Evolutionary conservation across 805 yeast genomes (phyloP).

Genomic region (Yarrowia porcina): DNA sequence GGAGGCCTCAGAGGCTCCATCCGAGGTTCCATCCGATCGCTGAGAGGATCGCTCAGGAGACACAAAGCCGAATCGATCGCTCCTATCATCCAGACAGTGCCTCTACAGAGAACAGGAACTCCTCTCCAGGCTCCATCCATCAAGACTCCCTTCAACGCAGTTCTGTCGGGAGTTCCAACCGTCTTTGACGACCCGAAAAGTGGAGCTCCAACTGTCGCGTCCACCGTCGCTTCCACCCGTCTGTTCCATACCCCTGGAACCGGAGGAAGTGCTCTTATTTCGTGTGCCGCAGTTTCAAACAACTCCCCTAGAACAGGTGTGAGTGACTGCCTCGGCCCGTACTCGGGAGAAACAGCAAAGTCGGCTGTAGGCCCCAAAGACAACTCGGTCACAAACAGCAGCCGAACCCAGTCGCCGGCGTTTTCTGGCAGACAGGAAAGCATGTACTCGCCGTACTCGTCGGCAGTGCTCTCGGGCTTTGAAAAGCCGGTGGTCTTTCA

Average conservation of each 20-base stretch:
- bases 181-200: slow-evolving; percentile 5
- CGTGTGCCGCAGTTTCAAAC: neutral
- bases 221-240: slow-evolving; percentile 1
- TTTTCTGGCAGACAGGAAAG: neutral
- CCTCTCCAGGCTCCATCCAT: neutral
- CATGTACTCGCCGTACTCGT: slow-evolving; percentile 12
- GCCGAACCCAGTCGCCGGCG: slow-evolving; percentile 16
- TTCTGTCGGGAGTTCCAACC: neutral
- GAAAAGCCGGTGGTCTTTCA: slow-evolving; percentile 1
- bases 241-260: slow-evolving; percentile 4
- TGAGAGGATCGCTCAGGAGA: slow-evolving; percentile 10
- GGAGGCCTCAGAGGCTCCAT: slow-evolving; percentile 3
- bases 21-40: slow-evolving; percentile 7
- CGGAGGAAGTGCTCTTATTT: neutral
- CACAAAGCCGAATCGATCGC: neutral
- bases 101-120: neutral
- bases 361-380: neutral
- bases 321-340: neutral
- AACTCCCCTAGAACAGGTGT: neutral
- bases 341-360: slow-evolving; percentile 1
- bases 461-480: slow-evolving; percentile 4
- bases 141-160: neutral
- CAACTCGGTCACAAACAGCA: slow-evolving; percentile 14
- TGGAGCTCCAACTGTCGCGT: slow-evolving; percentile 8
- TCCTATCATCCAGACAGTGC: neutral